Conservation (phyloP, 2,329 filamentous ascomycete genomes). For the Chlorencoelia australis region DNA sequence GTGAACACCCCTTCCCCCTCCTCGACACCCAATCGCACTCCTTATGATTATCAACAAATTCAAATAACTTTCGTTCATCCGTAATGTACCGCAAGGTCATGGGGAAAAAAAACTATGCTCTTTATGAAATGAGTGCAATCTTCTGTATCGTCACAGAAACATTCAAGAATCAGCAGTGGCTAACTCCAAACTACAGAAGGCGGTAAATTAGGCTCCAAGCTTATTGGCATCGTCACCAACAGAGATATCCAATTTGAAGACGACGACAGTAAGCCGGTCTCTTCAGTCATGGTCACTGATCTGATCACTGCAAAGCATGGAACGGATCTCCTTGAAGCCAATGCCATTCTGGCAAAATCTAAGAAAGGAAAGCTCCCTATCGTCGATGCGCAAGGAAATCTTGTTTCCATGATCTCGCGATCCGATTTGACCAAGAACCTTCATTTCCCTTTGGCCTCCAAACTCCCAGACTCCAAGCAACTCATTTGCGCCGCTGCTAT, state of each 20-base stretch:
- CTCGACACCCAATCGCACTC: conserved; percentile 24
- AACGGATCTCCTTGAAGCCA: conserved; percentile 78
- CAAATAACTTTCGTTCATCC: conserved; percentile 99
- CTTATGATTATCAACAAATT: conserved; percentile 72
- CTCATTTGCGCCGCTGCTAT: conserved; percentile 91
- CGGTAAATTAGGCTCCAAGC: conserved; percentile 88
- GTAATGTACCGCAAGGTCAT: conserved; percentile 81
- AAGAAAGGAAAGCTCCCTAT: conserved; percentile 99
- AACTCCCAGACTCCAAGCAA: conserved; percentile 95
- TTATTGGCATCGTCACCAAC: conserved; percentile 94
- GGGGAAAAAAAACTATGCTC: conserved; percentile 57
- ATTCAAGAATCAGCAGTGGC: conserved; percentile 15
- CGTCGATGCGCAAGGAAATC: conserved; percentile 71
- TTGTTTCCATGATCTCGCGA: conserved; percentile 84
- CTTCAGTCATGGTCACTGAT: conserved; percentile 90
- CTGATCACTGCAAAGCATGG: conserved; percentile 80
- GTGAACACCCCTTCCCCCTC: conserved; percentile 30
- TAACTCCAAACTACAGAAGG: conserved; percentile 53
- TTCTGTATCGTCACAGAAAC: conserved; percentile 8
- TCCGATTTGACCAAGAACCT: conserved; percentile 98
- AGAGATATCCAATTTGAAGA: conserved; percentile 96
- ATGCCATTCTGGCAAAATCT: conserved; percentile 83
- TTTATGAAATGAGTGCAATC: conserved; percentile 31
- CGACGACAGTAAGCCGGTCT: conserved; percentile 60
- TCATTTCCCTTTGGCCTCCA: conserved; percentile 91